phyloP scores from a whole-genome alignment of 768 basidiomycete genomes.

The Naematelia encephala region DNA sequence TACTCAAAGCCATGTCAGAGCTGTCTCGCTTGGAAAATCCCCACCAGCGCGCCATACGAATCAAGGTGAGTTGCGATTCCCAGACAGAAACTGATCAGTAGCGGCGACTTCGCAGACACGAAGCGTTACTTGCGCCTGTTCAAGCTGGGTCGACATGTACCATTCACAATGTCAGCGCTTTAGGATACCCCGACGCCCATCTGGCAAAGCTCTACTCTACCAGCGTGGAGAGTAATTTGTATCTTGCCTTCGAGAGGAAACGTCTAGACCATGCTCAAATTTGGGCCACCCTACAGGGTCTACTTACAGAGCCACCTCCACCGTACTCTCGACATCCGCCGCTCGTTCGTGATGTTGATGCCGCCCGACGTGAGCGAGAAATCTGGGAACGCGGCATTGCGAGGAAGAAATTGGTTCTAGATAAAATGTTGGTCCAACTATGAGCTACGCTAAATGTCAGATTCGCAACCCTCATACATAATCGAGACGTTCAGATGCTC shows the following conservation, averaged over 20 bases:
- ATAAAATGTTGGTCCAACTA: slow-evolving; percentile 28
- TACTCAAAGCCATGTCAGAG: slow-evolving; percentile 44
- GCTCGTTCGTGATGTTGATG: slow-evolving; percentile 3
- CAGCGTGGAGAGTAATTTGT: slow-evolving; percentile 24
- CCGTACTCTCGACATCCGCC: slow-evolving; percentile 33
- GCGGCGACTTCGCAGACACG: slow-evolving; percentile 18
- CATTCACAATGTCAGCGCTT: slow-evolving; percentile 26
- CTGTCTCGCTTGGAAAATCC: slow-evolving; percentile 37
- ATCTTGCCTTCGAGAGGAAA: slow-evolving; percentile 27
- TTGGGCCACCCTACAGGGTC: slow-evolving; percentile 29
- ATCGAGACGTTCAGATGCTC: slow-evolving; percentile 39
- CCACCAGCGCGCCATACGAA: slow-evolving; percentile 12
- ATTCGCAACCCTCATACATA: slow-evolving; percentile 20
- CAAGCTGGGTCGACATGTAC: slow-evolving; percentile 41
- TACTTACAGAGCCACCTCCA: slow-evolving; percentile 37
- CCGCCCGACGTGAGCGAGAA: slow-evolving; percentile 20
- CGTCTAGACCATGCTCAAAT: slow-evolving; percentile 39
- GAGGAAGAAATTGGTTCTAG: slow-evolving; percentile 19
- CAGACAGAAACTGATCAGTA: slow-evolving; percentile 3
- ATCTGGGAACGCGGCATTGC: slow-evolving; percentile 32
- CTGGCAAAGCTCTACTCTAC: slow-evolving; percentile 30
- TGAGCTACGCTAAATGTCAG: slow-evolving; percentile 15
- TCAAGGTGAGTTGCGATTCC: slow-evolving; percentile 5
- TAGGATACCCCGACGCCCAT: slow-evolving; percentile 19
- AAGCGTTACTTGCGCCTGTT: slow-evolving; percentile 16